Evolutionary conservation across 768 basidiomycete species (phyloP).

Genomic region (Lentinus tigrinus): DNA sequence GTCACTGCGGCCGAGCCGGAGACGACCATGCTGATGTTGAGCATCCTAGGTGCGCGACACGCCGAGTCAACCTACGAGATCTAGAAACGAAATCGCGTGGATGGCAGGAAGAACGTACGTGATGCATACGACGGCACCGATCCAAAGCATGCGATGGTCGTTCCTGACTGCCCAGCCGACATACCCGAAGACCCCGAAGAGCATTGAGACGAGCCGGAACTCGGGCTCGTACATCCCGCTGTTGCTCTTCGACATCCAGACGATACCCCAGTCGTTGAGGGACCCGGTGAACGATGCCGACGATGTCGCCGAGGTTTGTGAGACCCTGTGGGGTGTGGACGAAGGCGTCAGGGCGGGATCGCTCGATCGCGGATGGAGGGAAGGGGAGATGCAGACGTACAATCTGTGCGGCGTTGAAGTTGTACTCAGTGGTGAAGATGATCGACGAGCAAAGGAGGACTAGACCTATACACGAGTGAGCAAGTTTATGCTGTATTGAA

Average conservation of each 20-base stretch:
- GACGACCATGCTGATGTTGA: slow-evolving; percentile 45
- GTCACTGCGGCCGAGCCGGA: slow-evolving; percentile 42
- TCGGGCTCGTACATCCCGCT: slow-evolving; percentile 48
- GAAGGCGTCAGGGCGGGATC: too few relatives aligned
- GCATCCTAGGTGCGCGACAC: slow-evolving; percentile 29
- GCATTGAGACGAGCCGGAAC: slow-evolving; percentile 43
- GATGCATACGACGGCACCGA: slow-evolving; percentile 41
- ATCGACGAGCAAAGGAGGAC: slow-evolving; percentile 44
- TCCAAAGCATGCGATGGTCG: slow-evolving; percentile 43
- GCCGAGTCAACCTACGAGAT: too few relatives aligned
- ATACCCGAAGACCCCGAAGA: slow-evolving; percentile 44
- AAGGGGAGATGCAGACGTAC: not conserved
- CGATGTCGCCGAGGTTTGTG: slow-evolving; percentile 42
- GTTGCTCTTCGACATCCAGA: slow-evolving; percentile 43
- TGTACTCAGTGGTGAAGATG: slow-evolving; percentile 43
- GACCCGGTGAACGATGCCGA: slow-evolving; percentile 43
- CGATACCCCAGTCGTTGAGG: slow-evolving; percentile 41
- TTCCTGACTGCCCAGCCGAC: slow-evolving; percentile 46
- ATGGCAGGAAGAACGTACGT: slow-evolving; percentile 20
- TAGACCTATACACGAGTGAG: slow-evolving; percentile 39
- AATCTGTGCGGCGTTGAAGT: slow-evolving; percentile 41
- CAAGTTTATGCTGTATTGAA: slow-evolving; percentile 25
- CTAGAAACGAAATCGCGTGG: too few relatives aligned
- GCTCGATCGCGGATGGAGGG: not conserved
- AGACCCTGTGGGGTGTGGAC: slow-evolving; percentile 25